Conservation (phyloP, 257 asterid genomes). For the Petrea volubilis region DNA sequence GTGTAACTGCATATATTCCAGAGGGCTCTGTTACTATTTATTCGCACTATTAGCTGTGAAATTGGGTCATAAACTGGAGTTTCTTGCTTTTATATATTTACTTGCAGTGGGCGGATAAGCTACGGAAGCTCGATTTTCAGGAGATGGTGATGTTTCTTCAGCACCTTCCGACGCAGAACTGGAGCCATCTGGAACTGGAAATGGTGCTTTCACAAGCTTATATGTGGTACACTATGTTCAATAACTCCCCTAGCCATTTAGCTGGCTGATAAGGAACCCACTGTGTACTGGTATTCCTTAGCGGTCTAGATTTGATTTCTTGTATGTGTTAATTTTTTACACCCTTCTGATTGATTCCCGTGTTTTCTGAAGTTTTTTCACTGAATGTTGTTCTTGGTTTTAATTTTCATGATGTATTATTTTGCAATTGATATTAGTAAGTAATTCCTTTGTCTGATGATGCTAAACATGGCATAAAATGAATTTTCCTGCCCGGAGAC, state of each 20-base stretch:
- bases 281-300: too few species aligned
- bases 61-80: background rate
- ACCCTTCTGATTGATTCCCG: background rate
- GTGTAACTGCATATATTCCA: too few species aligned
- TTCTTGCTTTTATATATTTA: background rate
- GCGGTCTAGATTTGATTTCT: slow-evolving; percentile 1
- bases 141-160: slow-evolving; percentile 99
- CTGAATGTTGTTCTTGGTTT: slow-evolving; percentile 18
- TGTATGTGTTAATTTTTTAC: background rate
- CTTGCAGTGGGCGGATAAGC: slow-evolving; percentile 86
- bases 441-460: too few species aligned
- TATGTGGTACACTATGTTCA: slow-evolving; percentile 96
- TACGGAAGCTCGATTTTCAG: slow-evolving; percentile 86
- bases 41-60: background rate
- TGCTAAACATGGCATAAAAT: too few species aligned
- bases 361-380: background rate
- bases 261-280: slow-evolving; percentile 64
- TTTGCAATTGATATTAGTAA: slow-evolving; percentile 6
- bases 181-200: slow-evolving; percentile 83
- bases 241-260: slow-evolving; percentile 89
- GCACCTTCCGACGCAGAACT: slow-evolving; percentile 82
- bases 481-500: too few species aligned
- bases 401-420: slow-evolving; percentile 8
- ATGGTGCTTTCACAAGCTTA: slow-evolving; percentile 93
- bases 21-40: too few species aligned